Percentiles rank a stretch among this genome's conserved stretches.
phyloP scores from a whole-genome alignment of 2,329 filamentous ascomycete genomes.

The Scytalidium lignicola region DNA sequence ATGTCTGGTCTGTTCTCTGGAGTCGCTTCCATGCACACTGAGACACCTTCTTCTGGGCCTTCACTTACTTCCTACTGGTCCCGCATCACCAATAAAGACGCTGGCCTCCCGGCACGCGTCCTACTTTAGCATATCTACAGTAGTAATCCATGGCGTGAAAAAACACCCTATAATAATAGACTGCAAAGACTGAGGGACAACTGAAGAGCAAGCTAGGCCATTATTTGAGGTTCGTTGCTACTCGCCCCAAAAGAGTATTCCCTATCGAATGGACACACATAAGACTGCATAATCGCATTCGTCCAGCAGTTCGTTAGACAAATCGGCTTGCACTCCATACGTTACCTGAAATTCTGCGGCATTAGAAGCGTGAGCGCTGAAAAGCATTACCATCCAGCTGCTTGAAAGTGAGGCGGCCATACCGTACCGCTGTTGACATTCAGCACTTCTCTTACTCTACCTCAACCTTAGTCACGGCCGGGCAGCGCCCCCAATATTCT shows the following conservation, averaged over 20 bases:
- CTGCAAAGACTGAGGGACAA: not conserved
- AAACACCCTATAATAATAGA: not conserved
- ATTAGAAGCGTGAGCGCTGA: not conserved
- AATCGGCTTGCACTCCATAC: not conserved
- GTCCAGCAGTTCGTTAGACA: not conserved
- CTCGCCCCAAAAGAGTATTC: not conserved
- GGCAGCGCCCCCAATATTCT: not conserved
- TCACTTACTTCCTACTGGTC: slow-evolving; percentile 7
- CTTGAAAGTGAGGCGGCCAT: not conserved
- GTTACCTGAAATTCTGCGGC: not conserved
- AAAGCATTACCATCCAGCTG: not conserved
- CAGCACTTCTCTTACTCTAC: not conserved
- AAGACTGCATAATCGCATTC: not conserved
- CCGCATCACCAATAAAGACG: slow-evolving; percentile 5
- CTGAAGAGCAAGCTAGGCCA: not conserved
- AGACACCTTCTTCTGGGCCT: slow-evolving; percentile 2
- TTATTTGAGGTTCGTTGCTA: not conserved
- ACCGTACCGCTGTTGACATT: not conserved
- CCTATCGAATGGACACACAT: not conserved
- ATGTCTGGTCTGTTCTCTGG: not conserved
- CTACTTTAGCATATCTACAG: not conserved
- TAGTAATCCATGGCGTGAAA: not conserved
- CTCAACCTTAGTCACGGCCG: not conserved
- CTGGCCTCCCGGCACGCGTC: not conserved
- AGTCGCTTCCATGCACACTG: slow-evolving; percentile 8